These are phyloP conservation scores for Candida glaebosa DNA, from an alignment of 805 yeast genomes.

Conservation along the genomic window DNA sequence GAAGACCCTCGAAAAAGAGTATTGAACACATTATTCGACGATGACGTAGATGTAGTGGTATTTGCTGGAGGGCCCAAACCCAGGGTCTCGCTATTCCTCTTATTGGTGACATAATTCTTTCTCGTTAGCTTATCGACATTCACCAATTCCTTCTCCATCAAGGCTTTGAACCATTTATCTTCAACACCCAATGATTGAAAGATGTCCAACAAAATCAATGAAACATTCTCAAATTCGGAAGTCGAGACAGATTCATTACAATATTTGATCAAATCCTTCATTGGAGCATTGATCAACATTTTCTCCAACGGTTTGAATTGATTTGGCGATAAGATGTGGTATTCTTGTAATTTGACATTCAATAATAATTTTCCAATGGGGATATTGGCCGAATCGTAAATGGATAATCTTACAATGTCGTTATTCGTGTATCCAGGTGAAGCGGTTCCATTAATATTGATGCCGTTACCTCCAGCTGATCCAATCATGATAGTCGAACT, in stretches of 20 bases:
- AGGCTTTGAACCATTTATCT: conserved; percentile 66
- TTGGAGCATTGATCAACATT: conserved; percentile 52
- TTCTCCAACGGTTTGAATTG: conserved; percentile 62
- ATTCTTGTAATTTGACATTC: conserved; percentile 47
- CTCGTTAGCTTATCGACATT: conserved; percentile 44
- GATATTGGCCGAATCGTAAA: conserved; percentile 37
- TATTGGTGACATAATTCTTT: conserved; percentile 33
- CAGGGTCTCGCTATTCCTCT: not conserved
- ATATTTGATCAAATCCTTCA: conserved; percentile 50
- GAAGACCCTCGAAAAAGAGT: conserved; percentile 77
- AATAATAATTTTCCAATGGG: conserved; percentile 59
- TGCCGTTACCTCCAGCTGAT: conserved; percentile 17
- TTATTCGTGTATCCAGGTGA: conserved; percentile 9
- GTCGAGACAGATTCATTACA: conserved; percentile 37
- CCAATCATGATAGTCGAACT: conserved; percentile 34
- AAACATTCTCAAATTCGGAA: conserved; percentile 49
- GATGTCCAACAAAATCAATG: conserved; percentile 64
- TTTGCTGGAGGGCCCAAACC: not conserved
- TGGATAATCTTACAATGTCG: conserved; percentile 44
- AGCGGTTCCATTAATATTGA: conserved; percentile 14
- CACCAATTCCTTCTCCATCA: conserved; percentile 65
- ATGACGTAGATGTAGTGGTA: conserved; percentile 8
- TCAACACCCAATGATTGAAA: conserved; percentile 70
- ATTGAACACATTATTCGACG: conserved; percentile 34
- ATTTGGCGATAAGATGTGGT: conserved; percentile 56